These are phyloP conservation scores for Pythium inflatum DNA, from an alignment of 352 stramenopile genomes.

Conservation along the genomic window DNA sequence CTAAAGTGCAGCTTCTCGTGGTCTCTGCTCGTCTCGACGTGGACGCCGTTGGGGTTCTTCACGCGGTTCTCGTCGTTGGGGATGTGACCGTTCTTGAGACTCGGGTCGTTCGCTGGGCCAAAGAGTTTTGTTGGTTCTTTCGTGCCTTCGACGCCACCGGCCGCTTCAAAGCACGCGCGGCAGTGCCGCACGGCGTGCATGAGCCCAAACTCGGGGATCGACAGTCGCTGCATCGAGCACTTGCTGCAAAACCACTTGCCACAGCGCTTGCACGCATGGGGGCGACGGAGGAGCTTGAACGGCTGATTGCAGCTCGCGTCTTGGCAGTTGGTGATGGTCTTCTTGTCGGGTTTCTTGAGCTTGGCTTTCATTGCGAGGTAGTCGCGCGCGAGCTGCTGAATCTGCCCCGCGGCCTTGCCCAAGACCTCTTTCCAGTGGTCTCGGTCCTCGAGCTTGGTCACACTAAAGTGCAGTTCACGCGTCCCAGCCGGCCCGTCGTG, in stretches of 20 bases:
- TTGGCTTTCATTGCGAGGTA: conserved; percentile 66
- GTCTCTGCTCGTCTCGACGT: conserved; percentile 25
- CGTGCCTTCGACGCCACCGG: conserved; percentile 66
- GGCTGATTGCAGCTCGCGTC: conserved; percentile 60
- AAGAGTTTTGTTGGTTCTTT: conserved; percentile 76
- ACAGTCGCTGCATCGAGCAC: conserved; percentile 77
- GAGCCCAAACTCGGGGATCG: conserved; percentile 81
- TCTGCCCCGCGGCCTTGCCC: conserved; percentile 52
- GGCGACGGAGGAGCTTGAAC: conserved; percentile 85
- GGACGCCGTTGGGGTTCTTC: not conserved
- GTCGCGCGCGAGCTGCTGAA: conserved; percentile 71
- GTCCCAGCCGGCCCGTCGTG: conserved; percentile 51
- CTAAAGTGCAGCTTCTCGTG: too few species aligned
- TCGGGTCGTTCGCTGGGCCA: conserved; percentile 17
- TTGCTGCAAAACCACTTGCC: conserved; percentile 87
- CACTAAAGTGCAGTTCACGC: conserved; percentile 82
- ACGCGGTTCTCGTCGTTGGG: not conserved
- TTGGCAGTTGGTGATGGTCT: conserved; percentile 79
- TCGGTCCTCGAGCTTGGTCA: conserved; percentile 83
- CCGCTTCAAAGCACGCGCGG: conserved; percentile 69
- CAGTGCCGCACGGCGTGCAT: conserved; percentile 83
- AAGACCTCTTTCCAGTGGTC: conserved; percentile 83
- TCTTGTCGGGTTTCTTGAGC: conserved; percentile 87
- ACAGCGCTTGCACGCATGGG: conserved; percentile 85
- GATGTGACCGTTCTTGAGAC: not conserved